Conservation (phyloP, 2,329 filamentous ascomycete species). For the Alternaria panax region DNA sequence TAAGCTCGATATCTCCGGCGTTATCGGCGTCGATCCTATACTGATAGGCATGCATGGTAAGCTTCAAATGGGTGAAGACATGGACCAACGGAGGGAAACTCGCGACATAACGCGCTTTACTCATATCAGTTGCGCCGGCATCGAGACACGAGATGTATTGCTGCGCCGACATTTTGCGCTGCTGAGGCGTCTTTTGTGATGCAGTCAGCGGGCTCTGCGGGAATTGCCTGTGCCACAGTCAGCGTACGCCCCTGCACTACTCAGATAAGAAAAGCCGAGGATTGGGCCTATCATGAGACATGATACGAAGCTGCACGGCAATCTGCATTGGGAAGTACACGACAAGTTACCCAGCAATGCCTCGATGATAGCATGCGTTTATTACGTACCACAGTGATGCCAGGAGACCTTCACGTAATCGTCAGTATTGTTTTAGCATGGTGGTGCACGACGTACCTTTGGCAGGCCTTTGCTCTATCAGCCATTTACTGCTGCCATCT, state of each 20-base stretch:
- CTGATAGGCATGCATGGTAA: conserved; percentile 46
- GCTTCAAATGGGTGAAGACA: conserved; percentile 46
- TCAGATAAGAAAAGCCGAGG: conserved; percentile 2
- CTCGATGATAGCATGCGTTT: background rate
- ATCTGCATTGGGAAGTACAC: background rate
- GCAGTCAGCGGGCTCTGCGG: conserved; percentile 35
- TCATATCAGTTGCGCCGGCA: conserved; percentile 22
- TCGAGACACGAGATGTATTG: conserved; percentile 30
- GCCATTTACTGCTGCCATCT: conserved; percentile 34
- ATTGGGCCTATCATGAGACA: conserved; percentile 7
- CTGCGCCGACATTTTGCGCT: conserved; percentile 35
- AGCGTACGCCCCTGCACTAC: conserved; percentile 10
- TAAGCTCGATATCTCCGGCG: conserved; percentile 14
- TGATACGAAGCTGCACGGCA: background rate
- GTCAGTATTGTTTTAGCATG: conserved; percentile 8
- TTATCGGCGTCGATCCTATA: conserved; percentile 28
- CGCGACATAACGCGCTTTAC: conserved; percentile 23
- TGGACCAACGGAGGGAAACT: conserved; percentile 42
- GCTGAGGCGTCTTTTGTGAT: conserved; percentile 23
- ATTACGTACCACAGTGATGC: conserved; percentile 38
- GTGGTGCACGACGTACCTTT: conserved; percentile 34
- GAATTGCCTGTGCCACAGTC: conserved; percentile 39
- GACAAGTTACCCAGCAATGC: conserved; percentile 1
- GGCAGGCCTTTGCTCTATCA: conserved; percentile 48
- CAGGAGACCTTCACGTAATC: conserved; percentile 24